These are phyloP conservation scores for Heterobasidion parviporum DNA, from an alignment of 1,284 basidiomycete species.

Conservation along the genomic window DNA sequence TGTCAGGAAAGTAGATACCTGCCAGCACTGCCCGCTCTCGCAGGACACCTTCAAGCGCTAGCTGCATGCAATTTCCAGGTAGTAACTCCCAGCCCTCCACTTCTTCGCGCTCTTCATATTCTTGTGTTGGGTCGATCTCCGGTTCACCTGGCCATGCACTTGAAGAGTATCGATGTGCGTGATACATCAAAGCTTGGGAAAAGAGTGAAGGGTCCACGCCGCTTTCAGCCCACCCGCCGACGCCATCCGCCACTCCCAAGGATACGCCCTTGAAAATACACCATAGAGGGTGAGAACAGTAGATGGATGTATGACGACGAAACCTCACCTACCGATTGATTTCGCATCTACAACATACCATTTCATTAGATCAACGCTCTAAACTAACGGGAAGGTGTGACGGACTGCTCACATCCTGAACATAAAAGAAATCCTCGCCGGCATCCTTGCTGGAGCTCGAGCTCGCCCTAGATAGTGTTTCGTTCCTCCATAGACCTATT, in stretches of 20 bases:
- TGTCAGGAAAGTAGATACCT: conserved; percentile 32
- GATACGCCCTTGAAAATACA: conserved; percentile 54
- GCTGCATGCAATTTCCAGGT: conserved; percentile 61
- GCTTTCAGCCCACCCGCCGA: conserved; percentile 65
- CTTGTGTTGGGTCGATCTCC: conserved; percentile 44
- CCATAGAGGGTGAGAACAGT: conserved; percentile 13
- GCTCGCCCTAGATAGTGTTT: conserved; percentile 42
- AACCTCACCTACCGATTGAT: conserved; percentile 58
- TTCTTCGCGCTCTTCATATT: conserved; percentile 35
- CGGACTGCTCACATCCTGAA: conserved; percentile 53
- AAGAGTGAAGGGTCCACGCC: conserved; percentile 81
- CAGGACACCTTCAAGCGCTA: conserved; percentile 67
- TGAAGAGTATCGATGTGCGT: conserved; percentile 61
- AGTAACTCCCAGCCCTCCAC: conserved; percentile 66
- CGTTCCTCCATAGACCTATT: conserved; percentile 70
- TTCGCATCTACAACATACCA: conserved; percentile 49
- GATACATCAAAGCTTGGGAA: conserved; percentile 61
- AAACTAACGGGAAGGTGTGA: background rate
- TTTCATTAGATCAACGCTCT: background rate
- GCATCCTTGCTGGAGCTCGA: conserved; percentile 33
- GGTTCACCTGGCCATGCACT: conserved; percentile 69
- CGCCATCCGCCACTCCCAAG: conserved; percentile 65
- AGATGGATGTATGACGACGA: conserved; percentile 1
- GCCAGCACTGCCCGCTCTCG: conserved; percentile 65
- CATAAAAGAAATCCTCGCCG: conserved; percentile 77